phyloP scores from a whole-genome alignment of 352 stramenopile genomes.

The Nothophytophthora sp. region DNA sequence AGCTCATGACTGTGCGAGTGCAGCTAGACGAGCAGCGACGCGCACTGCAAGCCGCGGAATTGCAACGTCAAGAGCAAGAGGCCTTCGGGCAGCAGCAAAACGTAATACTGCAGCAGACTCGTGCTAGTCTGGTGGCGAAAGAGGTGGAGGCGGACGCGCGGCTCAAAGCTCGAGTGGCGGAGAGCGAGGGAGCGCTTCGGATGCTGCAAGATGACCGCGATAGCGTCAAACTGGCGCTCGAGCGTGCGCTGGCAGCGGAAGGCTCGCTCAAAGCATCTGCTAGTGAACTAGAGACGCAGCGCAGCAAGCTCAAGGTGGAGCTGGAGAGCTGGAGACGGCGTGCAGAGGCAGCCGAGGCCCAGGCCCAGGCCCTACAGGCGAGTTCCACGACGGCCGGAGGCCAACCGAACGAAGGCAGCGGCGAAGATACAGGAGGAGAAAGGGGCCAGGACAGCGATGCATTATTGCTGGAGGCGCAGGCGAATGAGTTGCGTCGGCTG shows the following conservation, averaged over 20 bases:
- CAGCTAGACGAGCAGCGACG: constrained; percentile 76
- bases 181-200: constrained; percentile 30
- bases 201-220: constrained; percentile 42
- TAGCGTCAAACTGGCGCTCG: constrained; percentile 39
- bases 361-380: constrained; percentile 13
- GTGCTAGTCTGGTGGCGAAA: constrained; percentile 46
- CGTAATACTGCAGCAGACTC: constrained; percentile 50
- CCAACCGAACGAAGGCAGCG: constrained; percentile 14
- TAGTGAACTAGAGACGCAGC: constrained; percentile 35
- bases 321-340: constrained; percentile 37
- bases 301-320: constrained; percentile 35
- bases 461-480: constrained; percentile 68
- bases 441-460: constrained; percentile 44
- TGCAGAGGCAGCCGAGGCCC: constrained; percentile 31
- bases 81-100: constrained; percentile 52
- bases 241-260: constrained; percentile 34
- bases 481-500: constrained; percentile 65
- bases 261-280: constrained; percentile 29
- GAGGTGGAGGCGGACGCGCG: constrained; percentile 39
- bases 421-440: constrained; percentile 13
- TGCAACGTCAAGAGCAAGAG: constrained; percentile 69
- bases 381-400: not conserved
- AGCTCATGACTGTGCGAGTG: constrained; percentile 76
- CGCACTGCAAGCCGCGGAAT: constrained; percentile 62
- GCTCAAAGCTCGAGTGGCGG: constrained; percentile 39